A percentile compares a stretch with the other conserved stretches of the same genome.
phyloP scores from a whole-genome alignment of 306 rosid species.

The Vicia sativa region DNA sequence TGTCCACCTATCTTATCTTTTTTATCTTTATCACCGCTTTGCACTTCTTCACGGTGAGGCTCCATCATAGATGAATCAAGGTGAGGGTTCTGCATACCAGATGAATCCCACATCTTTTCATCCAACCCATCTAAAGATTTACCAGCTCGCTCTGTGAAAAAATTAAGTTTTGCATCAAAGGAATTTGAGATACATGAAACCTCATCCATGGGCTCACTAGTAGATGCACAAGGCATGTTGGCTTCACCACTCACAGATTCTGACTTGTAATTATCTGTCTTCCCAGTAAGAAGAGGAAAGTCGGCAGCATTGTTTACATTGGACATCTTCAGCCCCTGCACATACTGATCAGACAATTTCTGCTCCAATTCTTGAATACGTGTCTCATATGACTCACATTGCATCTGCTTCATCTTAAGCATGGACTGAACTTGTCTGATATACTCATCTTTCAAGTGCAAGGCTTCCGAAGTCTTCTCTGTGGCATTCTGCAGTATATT shows the following conservation, averaged over 20 bases:
- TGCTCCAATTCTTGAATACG: slow-evolving; percentile 95
- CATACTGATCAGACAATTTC: slow-evolving; percentile 76
- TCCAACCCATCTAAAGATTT: slow-evolving; percentile 75
- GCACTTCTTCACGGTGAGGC: slow-evolving; percentile 72
- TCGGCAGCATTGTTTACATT: slow-evolving; percentile 49
- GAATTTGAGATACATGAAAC: slow-evolving; percentile 89
- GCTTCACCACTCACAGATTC: slow-evolving; percentile 53
- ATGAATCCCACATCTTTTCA: slow-evolving; percentile 95
- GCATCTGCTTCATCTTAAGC: slow-evolving; percentile 79
- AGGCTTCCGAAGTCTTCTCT: slow-evolving; percentile 88
- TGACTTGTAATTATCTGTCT: slow-evolving; percentile 54
- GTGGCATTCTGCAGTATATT: slow-evolving; percentile 68
- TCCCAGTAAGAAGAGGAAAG: slow-evolving; percentile 57
- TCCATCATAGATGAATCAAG: slow-evolving; percentile 90
- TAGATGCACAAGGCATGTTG: slow-evolving; percentile 57
- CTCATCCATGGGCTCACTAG: slow-evolving; percentile 91
- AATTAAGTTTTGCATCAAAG: slow-evolving; percentile 72
- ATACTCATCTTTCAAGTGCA: slow-evolving; percentile 89
- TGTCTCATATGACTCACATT: slow-evolving; percentile 82
- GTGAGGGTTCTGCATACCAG: slow-evolving; percentile 67
- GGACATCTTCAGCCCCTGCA: slow-evolving; percentile 65
- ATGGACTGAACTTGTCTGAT: slow-evolving; percentile 70
- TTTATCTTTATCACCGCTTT: slow-evolving; percentile 56
- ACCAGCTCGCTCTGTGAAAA: slow-evolving; percentile 57
- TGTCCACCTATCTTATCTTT: slow-evolving; percentile 67